phyloP scores from a whole-genome alignment of 129 eudicot genomes.

The Saposhnikovia divaricata region DNA sequence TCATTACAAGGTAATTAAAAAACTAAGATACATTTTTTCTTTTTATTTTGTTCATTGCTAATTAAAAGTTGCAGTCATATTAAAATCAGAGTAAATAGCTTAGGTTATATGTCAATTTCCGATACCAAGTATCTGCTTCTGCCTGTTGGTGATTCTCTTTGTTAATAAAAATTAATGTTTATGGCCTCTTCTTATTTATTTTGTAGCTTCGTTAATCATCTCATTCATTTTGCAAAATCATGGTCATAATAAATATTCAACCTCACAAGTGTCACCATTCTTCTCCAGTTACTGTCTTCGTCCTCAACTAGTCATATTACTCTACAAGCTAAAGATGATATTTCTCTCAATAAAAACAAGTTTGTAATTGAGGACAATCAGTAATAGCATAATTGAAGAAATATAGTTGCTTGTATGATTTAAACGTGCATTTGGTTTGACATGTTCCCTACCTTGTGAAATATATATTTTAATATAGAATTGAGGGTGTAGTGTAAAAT shows the following conservation, averaged over 20 bases:
- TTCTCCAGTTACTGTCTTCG: neutral
- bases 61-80: neutral
- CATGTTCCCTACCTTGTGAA: neutral
- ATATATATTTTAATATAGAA: no score
- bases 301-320: neutral
- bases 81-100: neutral
- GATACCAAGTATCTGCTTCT: neutral
- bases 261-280: neutral
- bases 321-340: neutral
- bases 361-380: neutral
- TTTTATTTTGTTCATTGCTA: neutral
- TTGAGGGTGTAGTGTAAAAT: neutral
- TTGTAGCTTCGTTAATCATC: neutral
- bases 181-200: neutral
- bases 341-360: no score
- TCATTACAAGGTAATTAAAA: slow-evolving; percentile 36
- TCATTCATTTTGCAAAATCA: neutral
- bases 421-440: neutral
- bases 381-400: no score
- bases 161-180: neutral
- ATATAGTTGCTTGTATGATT: neutral
- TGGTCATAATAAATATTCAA: neutral
- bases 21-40: neutral
- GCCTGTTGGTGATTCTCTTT: neutral
- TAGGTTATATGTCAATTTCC: neutral